Evolutionary conservation across 352 stramenopile species (phyloP).

Genomic region (Globisporangium paddicum): DNA sequence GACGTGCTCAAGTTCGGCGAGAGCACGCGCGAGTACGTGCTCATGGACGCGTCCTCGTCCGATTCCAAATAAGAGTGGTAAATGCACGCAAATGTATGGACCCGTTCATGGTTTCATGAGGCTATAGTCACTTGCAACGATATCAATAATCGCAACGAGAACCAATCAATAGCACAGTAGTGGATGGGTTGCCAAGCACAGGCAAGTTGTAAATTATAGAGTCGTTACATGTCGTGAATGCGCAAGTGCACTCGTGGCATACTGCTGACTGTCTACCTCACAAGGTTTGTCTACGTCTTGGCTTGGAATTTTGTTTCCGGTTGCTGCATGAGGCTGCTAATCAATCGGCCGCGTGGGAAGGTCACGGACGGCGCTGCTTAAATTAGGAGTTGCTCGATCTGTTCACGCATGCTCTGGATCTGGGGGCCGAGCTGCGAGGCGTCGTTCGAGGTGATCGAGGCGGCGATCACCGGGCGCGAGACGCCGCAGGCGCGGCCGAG

Average conservation of each 20-base stretch:
- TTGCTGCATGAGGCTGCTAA: constrained; percentile 12
- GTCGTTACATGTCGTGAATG: neutral
- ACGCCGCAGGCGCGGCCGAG: constrained; percentile 98
- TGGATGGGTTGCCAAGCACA: neutral
- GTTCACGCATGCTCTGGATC: constrained; percentile 99
- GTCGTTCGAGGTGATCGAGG: constrained; percentile 99
- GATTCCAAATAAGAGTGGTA: neutral
- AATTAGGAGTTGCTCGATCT: constrained; percentile 99
- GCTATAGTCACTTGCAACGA: too few species aligned
- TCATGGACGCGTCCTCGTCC: constrained; percentile 67
- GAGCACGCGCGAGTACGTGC: constrained; percentile 97
- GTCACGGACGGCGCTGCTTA: constrained; percentile 54
- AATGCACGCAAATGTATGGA: constrained; percentile 1
- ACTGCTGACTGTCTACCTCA: neutral
- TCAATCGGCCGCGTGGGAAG: constrained; percentile 2
- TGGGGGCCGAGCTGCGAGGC: constrained; percentile 98
- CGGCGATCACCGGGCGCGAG: constrained; percentile 98
- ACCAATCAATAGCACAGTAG: too few species aligned
- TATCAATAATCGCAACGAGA: too few species aligned
- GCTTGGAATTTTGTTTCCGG: neutral
- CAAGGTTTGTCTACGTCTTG: neutral
- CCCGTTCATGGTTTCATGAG: too few species aligned
- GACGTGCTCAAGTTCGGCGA: constrained; percentile 96
- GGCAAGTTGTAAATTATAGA: constrained; percentile 1
- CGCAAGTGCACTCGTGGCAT: neutral